Base-by-base conservation (phyloP, 306 rosid genomes). In the Pyrus betulifolia region DNA sequence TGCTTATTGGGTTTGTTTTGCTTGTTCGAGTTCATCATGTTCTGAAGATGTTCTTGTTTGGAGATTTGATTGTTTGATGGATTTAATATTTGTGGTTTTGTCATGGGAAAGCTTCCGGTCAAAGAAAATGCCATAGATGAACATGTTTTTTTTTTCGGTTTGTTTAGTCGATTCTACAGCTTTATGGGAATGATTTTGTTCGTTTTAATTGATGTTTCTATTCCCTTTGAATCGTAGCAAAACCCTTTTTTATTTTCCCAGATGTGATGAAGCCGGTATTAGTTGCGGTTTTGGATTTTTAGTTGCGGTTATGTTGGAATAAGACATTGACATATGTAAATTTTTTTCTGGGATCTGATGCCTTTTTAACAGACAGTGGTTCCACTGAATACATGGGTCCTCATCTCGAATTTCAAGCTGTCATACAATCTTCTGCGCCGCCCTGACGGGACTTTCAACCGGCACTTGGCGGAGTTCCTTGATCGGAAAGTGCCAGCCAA, bases 371-470 rank as follows among this genome's bases (percentile, higher is more conserved):
- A 95, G 99, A 89, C 67, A 91, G 99, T 92, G 87, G 99, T 95
- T 71, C 99, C 99, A 9, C 78, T 92, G 76, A 95, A 95, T 78
- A 95, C 96, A 85, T 95, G 99, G 99, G 99, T 95, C 76, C 87
- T 95, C 70, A 95, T 95, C 84, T 95, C 99, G 60, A 91, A 92
- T 81, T 95, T 95, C 82, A 95, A 95, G 92, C 67, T 95, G 80
- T 89, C 99, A 18, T 95, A 95, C 87, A 95, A 89, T 80, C 97
- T 95, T 82, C 99, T 95, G 2, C 99, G 99, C 8, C 99, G 96
- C 3, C 97, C 98, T 54, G 99, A 95, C 69, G 99, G 99, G 8
- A 90, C 96, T 49, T 95, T 95, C 87, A 92, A 95, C 82, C 91
- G 99, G 68, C 96, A 95, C 79, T 82, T 95, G 74, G 99, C 99